Evolutionary conservation across 2,329 filamentous ascomycete species (phyloP), one percentile per base, ranked within the genome.

Genomic region (Ceratocystis cubensis): DNA sequence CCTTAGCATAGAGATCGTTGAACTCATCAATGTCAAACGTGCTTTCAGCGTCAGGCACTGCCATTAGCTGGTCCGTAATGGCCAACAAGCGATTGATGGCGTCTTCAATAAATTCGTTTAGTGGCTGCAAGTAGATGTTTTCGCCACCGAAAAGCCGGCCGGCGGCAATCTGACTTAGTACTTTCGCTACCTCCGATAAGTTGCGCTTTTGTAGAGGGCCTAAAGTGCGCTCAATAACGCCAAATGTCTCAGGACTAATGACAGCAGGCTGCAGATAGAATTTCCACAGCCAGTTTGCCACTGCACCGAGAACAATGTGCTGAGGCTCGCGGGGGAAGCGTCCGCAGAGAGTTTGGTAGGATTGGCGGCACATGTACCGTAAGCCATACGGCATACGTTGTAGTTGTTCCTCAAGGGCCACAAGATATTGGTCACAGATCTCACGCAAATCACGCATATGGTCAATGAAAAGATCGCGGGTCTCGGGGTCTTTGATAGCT

Each of bases 11-110:
- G 5, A 99, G 82, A 73, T 99, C 94, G 74, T 96, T 97, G 83
- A 94, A 99, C 75, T 97, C 94, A 74, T 99, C 94, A 74, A 99
- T 96, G 75, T 97, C 92, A 73, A 97, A 99, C 28, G 94, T 94
- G 64, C 85, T 82, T 75, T 99, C 94, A 0, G 91, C 89, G 71
- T 94, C 88, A 15, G 88, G 86, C 13, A 97, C 89, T 13, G 88
- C 84, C 70, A 99, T 90, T 69, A 97, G 76, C 44, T 88, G 84
- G 59, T 82, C 82, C 76, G 89, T 89, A 57, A 94, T 90, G 13
- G 88, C 82, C 41, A 84, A 83, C 67, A 96, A 80, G 28, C 92
- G 83, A 71, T 91, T 86, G 62, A 96, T 86, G 0, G 92, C 92
- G 69, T 96, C 90, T 20, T 83, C 85, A 61, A 99, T 82, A 74